Base-by-base conservation (phyloP, 331 rosid species). In the Malus hybrid region DNA sequence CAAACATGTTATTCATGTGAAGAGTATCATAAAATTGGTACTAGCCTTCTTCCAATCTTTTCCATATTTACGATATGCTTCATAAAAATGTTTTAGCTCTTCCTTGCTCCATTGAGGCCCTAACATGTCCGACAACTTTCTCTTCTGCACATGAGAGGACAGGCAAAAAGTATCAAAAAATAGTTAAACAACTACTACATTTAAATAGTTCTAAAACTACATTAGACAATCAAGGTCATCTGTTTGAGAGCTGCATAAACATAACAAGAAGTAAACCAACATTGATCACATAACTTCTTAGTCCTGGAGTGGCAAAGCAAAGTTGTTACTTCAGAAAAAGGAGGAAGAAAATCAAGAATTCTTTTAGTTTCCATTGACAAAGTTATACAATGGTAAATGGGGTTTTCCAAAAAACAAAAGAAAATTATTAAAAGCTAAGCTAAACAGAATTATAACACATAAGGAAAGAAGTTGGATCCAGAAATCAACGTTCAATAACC, bases 1-100 rank as follows among this genome's bases (percentile, higher is more conserved):
- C 19, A 60, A 54, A 62, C 44, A 42, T 61, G 29, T 61, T 73
- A 61, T 13, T 59, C 42, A 28, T 18, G 44, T 42, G 18, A 75
- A 71, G 16, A 54, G 31, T 72, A 61, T 65, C 62, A 34, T 28
- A 79, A 67, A 72, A 70, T 57, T 42, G 69, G 44, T 65, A 83
- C 92, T 80, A 63, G 90, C 99, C 97, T 90, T 89, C 86, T 89
- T 95, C 99, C 99, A 95, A 71, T 95, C 97, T 84, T 86, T 90
- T 73, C 97, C 99, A 80, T 84, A 73, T 79, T 85, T 89, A 68
- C 99, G 97, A 62, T 89, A 95, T 59, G 96, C 97, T 81, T 87
- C 91, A 74, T 90, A 95, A 86, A 95, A 95, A 55, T 65, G 82
- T 80, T 83, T 86, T 70, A 95, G 93, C 80, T 92, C 97, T 54